These are phyloP conservation scores for Haematococcus lacustris DNA, from an alignment of 139 green algal genomes.

Conservation along the genomic window DNA sequence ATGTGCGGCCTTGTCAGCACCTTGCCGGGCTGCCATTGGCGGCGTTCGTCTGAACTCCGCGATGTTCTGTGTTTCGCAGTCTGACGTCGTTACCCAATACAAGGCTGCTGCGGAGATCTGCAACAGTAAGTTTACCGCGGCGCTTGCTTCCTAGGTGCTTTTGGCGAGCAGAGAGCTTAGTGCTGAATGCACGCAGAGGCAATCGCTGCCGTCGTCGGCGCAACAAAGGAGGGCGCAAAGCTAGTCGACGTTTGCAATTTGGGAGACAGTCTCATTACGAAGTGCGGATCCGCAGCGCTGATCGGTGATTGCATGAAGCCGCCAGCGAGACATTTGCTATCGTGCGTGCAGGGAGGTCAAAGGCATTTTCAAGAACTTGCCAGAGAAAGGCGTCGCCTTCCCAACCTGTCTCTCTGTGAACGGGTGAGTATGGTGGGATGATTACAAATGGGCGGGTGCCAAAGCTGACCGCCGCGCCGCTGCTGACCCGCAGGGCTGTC, in stretches of 20 bases:
- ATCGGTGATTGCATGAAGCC: neutral
- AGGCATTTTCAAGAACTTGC: constrained; percentile 65
- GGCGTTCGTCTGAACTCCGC: neutral
- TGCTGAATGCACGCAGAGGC: constrained; percentile 57
- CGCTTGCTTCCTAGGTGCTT: neutral
- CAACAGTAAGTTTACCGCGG: constrained; percentile 75
- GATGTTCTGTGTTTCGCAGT: constrained; percentile 30
- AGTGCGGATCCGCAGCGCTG: constrained; percentile 42
- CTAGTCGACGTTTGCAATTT: constrained; percentile 81
- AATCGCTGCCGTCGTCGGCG: constrained; percentile 62
- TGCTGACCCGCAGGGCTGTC: constrained; percentile 57
- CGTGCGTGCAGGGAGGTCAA: constrained; percentile 49
- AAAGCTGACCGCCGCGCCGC: neutral
- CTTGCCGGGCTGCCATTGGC: neutral
- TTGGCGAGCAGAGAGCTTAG: neutral
- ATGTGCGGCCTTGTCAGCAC: neutral
- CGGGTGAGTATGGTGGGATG: constrained; percentile 37
- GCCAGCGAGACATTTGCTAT: neutral
- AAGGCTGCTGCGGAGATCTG: constrained; percentile 94
- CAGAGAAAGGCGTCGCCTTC: constrained; percentile 92
- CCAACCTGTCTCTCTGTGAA: constrained; percentile 93
- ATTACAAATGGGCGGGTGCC: constrained; percentile 4
- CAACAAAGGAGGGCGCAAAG: constrained; percentile 78
- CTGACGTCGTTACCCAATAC: constrained; percentile 98
- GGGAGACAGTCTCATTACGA: constrained; percentile 77